Conservation (phyloP, 2,329 filamentous ascomycete genomes). For the Monascus ruber region DNA sequence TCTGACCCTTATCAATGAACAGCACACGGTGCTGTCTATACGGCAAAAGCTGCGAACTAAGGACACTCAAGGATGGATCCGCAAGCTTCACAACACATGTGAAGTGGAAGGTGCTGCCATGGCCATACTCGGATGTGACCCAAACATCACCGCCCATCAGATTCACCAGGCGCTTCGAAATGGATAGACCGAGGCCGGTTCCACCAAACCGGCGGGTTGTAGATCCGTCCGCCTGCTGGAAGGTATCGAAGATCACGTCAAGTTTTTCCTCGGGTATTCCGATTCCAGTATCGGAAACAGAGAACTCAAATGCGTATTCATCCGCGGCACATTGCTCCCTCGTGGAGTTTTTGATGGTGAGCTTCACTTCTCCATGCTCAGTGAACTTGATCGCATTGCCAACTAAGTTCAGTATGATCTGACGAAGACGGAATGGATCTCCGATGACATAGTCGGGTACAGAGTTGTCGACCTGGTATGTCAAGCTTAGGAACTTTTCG, state of each 20-base stretch:
- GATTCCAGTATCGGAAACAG: conserved; percentile 91
- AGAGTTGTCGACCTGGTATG: conserved; percentile 84
- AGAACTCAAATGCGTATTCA: conserved; percentile 90
- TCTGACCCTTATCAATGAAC: conserved; percentile 86
- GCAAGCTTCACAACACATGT: conserved; percentile 84
- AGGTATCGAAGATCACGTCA: conserved; percentile 95
- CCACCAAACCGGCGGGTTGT: conserved; percentile 94
- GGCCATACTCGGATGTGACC: conserved; percentile 85
- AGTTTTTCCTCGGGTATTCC: conserved; percentile 93
- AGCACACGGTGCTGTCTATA: conserved; percentile 87
- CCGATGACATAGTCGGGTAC: conserved; percentile 93
- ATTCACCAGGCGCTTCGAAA: conserved; percentile 88
- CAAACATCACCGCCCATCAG: conserved; percentile 94
- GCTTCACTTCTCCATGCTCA: conserved; percentile 87
- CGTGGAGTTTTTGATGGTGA: conserved; percentile 69
- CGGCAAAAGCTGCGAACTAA: conserved; percentile 67
- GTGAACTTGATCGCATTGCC: conserved; percentile 99
- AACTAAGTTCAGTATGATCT: conserved; percentile 94
- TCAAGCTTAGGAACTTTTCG: conserved; percentile 85
- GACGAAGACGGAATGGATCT: conserved; percentile 88
- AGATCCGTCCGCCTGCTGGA: conserved; percentile 95
- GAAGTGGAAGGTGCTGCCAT: conserved; percentile 92
- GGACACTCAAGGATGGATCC: conserved; percentile 62
- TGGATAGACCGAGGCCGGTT: conserved; percentile 85
- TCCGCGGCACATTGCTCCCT: conserved; percentile 55